These are phyloP conservation scores for Lathyrus tuberosus DNA, from an alignment of 306 rosid genomes.

Conservation along the genomic window DNA sequence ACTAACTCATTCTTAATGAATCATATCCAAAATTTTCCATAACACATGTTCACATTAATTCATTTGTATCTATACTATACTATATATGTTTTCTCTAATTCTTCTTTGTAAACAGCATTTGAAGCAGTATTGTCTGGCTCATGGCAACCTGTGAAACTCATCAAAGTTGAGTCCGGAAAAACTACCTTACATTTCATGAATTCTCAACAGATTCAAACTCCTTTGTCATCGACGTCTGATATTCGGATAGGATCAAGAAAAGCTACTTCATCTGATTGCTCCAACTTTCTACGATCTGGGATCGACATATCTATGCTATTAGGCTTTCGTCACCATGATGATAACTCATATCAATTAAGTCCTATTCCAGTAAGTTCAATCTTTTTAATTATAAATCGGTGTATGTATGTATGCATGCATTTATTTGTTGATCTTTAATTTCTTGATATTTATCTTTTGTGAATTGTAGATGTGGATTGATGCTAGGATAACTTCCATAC, in stretches of 20 bases:
- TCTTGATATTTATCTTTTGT: neutral
- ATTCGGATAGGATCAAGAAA: slow-evolving; percentile 68
- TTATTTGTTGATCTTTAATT: neutral
- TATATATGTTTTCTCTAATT: slow-evolving; percentile 7
- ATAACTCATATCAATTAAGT: slow-evolving; percentile 34
- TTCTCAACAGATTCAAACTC: slow-evolving; percentile 52
- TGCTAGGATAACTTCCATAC: slow-evolving; percentile 76
- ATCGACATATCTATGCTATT: slow-evolving; percentile 66
- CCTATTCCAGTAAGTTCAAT: slow-evolving; percentile 55
- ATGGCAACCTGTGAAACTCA: slow-evolving; percentile 67
- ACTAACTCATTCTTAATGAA: too few relatives aligned
- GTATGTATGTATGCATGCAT: slow-evolving; percentile 20
- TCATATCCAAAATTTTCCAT: too few relatives aligned
- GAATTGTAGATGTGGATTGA: slow-evolving; percentile 63
- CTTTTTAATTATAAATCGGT: neutral
- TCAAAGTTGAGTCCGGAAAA: slow-evolving; percentile 62
- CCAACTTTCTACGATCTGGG: slow-evolving; percentile 68
- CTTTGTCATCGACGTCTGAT: slow-evolving; percentile 49
- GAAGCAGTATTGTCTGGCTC: slow-evolving; percentile 68
- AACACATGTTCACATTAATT: slow-evolving; percentile 27
- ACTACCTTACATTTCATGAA: slow-evolving; percentile 55
- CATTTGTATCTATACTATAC: neutral
- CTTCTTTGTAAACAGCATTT: slow-evolving; percentile 56
- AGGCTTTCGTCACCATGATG: slow-evolving; percentile 29
- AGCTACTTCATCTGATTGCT: slow-evolving; percentile 75